phyloP scores from a whole-genome alignment of 257 asterid species.

The Nicotiana undulata region DNA sequence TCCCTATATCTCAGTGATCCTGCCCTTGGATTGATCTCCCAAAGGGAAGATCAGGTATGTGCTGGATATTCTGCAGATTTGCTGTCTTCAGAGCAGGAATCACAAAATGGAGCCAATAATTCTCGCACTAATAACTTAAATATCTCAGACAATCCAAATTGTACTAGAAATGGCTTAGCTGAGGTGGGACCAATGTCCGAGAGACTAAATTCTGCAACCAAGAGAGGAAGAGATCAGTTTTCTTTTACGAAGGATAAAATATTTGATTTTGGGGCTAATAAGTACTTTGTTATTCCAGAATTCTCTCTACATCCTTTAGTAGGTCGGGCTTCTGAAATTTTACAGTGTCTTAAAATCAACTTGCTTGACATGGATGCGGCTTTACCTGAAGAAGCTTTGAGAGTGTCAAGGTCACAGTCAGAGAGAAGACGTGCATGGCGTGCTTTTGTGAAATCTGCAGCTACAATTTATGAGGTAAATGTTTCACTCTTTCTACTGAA shows the following conservation, averaged over 20 bases:
- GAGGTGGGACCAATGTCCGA: constrained; percentile 28
- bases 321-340: constrained; percentile 59
- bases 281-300: constrained; percentile 42
- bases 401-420: constrained; percentile 53
- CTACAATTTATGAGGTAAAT: constrained; percentile 69
- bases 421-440: constrained; percentile 75
- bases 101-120: constrained; percentile 21
- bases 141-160: constrained; percentile 16
- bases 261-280: constrained; percentile 30
- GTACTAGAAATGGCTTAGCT: constrained; percentile 23
- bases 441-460: constrained; percentile 72
- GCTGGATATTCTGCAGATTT: constrained; percentile 20
- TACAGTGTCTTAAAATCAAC: constrained; percentile 55
- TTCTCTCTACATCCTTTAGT: constrained; percentile 53
- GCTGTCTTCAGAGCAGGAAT: constrained; percentile 20
- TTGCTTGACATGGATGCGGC: constrained; percentile 93
- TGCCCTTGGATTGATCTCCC: constrained; percentile 28
- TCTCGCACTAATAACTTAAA: constrained; percentile 10
- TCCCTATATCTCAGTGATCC: constrained; percentile 42
- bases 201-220: constrained; percentile 25
- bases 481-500: constrained; percentile 1
- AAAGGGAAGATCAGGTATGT: constrained; percentile 22
- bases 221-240: constrained; percentile 28
- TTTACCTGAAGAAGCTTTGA: constrained; percentile 63
- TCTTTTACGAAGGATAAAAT: constrained; percentile 30